A percentile compares a stretch with the other conserved stretches of the same genome.
phyloP scores from a whole-genome alignment of 2,329 filamentous ascomycete genomes.

The Diaporthe sp. region DNA sequence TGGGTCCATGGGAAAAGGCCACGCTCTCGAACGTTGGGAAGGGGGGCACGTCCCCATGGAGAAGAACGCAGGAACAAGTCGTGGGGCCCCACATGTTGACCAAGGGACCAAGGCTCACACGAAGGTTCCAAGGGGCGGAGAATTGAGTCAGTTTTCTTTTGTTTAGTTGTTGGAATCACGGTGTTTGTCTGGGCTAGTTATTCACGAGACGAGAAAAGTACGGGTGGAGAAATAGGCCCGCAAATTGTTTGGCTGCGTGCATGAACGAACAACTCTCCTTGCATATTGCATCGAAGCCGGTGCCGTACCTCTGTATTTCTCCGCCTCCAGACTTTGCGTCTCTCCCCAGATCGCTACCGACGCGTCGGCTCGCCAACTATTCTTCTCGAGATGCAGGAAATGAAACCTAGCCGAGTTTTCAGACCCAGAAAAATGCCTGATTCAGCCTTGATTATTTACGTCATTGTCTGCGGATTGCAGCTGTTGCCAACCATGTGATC shows the following conservation, averaged over 20 bases:
- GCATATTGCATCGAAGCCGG: too few relatives aligned
- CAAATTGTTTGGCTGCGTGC: not conserved
- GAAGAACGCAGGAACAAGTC: not conserved
- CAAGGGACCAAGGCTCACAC: not conserved
- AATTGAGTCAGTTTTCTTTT: slow-evolving; percentile 6
- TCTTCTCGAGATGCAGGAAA: not conserved
- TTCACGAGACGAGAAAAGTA: not conserved
- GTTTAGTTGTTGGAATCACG: not conserved
- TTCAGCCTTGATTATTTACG: not conserved
- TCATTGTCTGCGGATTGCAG: slow-evolving; percentile 15
- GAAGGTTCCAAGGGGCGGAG: not conserved
- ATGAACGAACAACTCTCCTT: not conserved
- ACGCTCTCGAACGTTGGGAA: not conserved
- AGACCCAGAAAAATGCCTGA: slow-evolving; percentile 7
- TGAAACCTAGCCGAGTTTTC: not conserved
- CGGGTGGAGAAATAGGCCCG: slow-evolving; percentile 5
- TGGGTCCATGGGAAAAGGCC: slow-evolving; percentile 1
- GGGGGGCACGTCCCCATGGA: slow-evolving; percentile 11
- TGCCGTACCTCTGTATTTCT: slow-evolving; percentile 3
- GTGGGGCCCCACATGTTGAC: slow-evolving; percentile 1
- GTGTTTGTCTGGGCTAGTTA: not conserved
- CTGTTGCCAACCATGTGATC: not conserved
- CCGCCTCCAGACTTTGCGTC: not conserved
- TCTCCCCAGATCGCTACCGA: not conserved
- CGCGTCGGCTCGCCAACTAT: not conserved